Base-by-base conservation (phyloP, 2,329 filamentous ascomycete genomes). In the Aureobasidium sp. region DNA sequence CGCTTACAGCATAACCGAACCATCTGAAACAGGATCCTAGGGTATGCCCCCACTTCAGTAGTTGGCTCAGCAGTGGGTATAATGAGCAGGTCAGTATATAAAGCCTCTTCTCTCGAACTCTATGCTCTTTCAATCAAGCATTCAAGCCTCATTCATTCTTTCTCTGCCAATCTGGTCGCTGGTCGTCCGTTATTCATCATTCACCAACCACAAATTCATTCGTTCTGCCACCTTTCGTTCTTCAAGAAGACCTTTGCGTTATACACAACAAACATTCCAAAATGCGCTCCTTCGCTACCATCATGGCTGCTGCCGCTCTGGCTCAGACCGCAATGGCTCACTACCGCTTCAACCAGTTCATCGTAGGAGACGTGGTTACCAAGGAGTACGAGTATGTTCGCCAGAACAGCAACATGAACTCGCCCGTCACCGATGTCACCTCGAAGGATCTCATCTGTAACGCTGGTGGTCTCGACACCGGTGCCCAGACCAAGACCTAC, bases 381-480 rank as follows among this genome's bases (percentile, higher is more conserved):
- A 77, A 76, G 53, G 75, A 77, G 63, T 78, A 76, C 69, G 72
- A 73, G 45, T 81, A 81, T 71, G 76, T 81, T 66, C 78, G 80
- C 64, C 69, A 66, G 64, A 76, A 77, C 68, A 75, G 71, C 39
- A 70, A 72, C 53, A 59, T 59, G 56, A 75, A 75, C 71, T 65
- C 62, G 64, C 73, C 73, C 47, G 57, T 75, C 59, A 66, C 53
- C 15, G 70, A 75, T 64, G 71, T 75, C 33, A 70, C 67, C 42
- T 72, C 70, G 33, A 65, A 65, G 47, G 64, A 66, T 49, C 71
- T 75, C 64, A 66, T 68, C 49, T 75, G 73, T 71, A 75, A 75
- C 54, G 69, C 70, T 35, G 68, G 70, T 58, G 66, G 65, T 64
- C 66, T 65, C 44, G 68, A 70, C 37, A 68, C 71, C n/a, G 65